Evolutionary conservation across 805 yeast species (phyloP), one percentile per base, ranked within the genome.

Genomic region (Schizosaccharomyces octosporus): DNA sequence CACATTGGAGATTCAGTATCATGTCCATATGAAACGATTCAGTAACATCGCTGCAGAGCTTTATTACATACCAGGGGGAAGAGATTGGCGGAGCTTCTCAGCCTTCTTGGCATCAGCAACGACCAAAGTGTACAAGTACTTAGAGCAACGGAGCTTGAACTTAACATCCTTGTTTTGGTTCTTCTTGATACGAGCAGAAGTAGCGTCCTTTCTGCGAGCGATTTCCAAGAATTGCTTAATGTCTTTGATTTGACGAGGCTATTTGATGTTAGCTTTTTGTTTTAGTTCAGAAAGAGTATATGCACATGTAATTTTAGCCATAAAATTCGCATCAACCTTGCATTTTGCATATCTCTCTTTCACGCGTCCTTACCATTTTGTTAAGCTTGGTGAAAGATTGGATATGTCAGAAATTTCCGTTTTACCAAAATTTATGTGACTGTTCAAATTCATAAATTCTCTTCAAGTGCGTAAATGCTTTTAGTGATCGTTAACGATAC

Each of bases 91-190:
- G 79, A 93, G 82, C 82, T 93, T 93, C 84, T 86, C 83, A 72
- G 97, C 97, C 83, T 88, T 89, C 76, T 87, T 84, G 73, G 87
- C 85, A 77, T 93, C 97, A 80, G 85, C 82, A 73, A 93, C 90
- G 70, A 85, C 85, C 77, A 90, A 81, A 71, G 98, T 93, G 86
- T 93, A 93, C 74, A 87, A 83, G 81, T 85, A 76, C 76, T 81
- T 87, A 67, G 95, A 73, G 77, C 97, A 96, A 83, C 97, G 88
- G 73, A 93, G 87, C 86, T 93, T 93, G 89, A 93, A 93, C 80
- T 93, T 93, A 80, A 96, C 88, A 79, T 85, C 93, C 79, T 85
- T 84, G 83, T 80, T 80, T 75, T 80, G 76, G 87, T 87, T 87
- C 79, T 84, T 82, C 84, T 93, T 93, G 81, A 93, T 85, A 75